A percentile compares a stretch with the other conserved stretches of the same genome.
phyloP scores from a whole-genome alignment of 1,284 basidiomycete genomes.

The Ceratobasidium sp. region DNA sequence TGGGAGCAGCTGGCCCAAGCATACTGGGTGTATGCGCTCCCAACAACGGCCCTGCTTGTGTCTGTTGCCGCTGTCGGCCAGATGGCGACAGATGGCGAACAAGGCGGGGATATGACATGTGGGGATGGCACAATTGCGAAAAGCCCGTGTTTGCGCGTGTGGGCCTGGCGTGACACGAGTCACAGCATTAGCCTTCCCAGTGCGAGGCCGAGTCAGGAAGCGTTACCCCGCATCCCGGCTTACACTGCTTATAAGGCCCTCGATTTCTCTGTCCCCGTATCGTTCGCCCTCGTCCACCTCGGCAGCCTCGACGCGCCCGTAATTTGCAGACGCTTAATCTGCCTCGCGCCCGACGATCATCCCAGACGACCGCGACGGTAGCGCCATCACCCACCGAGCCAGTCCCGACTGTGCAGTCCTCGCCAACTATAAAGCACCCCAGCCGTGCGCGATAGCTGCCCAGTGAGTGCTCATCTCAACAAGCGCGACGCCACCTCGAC shows the following conservation, averaged over 20 bases:
- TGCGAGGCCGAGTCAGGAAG: constrained; percentile 45
- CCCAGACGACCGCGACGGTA: constrained; percentile 32
- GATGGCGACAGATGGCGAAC: constrained; percentile 45
- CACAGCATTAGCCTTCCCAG: constrained; percentile 35
- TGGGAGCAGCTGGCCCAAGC: constrained; percentile 3
- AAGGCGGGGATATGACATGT: constrained; percentile 13
- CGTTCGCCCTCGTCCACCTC: constrained; percentile 28
- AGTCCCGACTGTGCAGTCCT: constrained; percentile 26
- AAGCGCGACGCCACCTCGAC: constrained; percentile 30
- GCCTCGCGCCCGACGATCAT: constrained; percentile 14
- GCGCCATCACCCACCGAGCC: constrained; percentile 7
- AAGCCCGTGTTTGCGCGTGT: constrained; percentile 16
- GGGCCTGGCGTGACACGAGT: constrained; percentile 17
- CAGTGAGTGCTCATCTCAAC: constrained; percentile 21
- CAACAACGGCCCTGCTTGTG: neutral
- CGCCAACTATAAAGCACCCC: neutral
- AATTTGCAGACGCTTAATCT: constrained; percentile 6
- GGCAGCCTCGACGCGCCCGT: constrained; percentile 26
- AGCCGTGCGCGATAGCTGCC: neutral
- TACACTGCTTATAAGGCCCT: constrained; percentile 44
- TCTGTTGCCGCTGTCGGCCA: neutral
- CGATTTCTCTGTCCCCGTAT: constrained; percentile 41
- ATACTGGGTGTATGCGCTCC: constrained; percentile 2
- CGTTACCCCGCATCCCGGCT: constrained; percentile 41
- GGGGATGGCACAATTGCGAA: constrained; percentile 33